Conservation (phyloP, 208 protist species). For the Leishmania guyanensis region DNA sequence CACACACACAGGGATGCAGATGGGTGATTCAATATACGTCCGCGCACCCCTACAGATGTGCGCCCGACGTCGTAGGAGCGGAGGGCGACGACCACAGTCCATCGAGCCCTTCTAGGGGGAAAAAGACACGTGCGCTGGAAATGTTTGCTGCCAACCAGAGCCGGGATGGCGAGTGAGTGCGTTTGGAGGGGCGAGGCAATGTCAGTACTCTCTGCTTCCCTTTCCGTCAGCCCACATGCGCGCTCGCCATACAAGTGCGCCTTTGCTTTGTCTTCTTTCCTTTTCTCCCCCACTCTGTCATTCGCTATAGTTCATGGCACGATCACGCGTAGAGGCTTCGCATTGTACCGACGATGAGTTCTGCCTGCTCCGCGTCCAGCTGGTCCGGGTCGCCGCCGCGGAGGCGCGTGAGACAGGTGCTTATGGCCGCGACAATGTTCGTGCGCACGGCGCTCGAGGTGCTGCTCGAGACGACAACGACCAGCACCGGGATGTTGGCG, state of each 20-base stretch:
- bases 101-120: background rate
- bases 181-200: background rate
- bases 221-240: background rate
- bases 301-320: background rate
- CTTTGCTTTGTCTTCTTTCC: background rate
- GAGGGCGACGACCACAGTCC: background rate
- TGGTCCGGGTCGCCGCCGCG: slow-evolving; percentile 23
- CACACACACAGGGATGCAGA: background rate
- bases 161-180: background rate
- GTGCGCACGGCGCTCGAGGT: slow-evolving; percentile 29
- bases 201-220: too few relatives aligned
- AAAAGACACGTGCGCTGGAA: background rate
- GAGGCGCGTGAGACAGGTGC: slow-evolving; percentile 28
- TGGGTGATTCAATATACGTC: background rate
- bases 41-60: background rate
- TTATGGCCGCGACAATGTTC: slow-evolving; percentile 52
- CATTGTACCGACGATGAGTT: slow-evolving; percentile 41
- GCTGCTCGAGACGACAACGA: slow-evolving; percentile 45
- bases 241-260: background rate
- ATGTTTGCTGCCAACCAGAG: background rate
- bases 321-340: slow-evolving; percentile 33
- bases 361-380: slow-evolving; percentile 39
- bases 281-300: slow-evolving; percentile 2
- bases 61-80: background rate
- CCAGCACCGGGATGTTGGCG: slow-evolving; percentile 36